Evolutionary conservation across 2,329 filamentous ascomycete species (phyloP), one percentile per base, ranked within the genome.

Genomic region (Cryphonectria nitschkei): DNA sequence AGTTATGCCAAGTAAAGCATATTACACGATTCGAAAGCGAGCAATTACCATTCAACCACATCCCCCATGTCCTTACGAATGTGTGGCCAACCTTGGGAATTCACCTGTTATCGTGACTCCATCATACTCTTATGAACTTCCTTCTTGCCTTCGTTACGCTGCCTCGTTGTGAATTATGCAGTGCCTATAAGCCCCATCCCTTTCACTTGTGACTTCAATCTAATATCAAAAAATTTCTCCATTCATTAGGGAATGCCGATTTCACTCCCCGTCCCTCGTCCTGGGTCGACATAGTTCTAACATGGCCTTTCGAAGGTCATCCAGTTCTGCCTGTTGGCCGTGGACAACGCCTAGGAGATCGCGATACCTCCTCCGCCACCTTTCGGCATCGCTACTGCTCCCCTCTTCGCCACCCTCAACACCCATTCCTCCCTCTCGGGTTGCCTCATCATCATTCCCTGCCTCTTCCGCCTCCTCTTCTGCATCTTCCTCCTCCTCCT

Each of bases 271-370:
- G 22, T 60, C 39, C 29, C 43, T 26, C 16, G 41, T 58, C n/a
- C 65, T 41, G 26, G 65, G 54, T 32, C 64, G 71, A 52, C 63
- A 65, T 16, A 72, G 16, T 8, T 81, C 79, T 70, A 87, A 76
- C 61, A 89, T 78, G 41, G 77, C 81, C 54, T 78, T 79, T 74
- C 81, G 83, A 69, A 88, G 75, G 56, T 81, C 79, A 68, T 78
- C 76, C 67, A 87, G 78, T 74, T 86, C 84, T 74, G 85, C 84
- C 75, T 91, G 89, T 71, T 86, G 85, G 71, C 87, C 86, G 76
- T 84, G 85, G 75, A 92, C 84, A 73, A 86, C 84, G 58, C 86
- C 85, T 76, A 91, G 85, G 74, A 92, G 82, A 68, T 88, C 85
- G 60, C 81, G 81, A 74, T 90, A 89, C 72, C 83, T 87, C 64